These are phyloP conservation scores for Hericium alpestre DNA, from an alignment of 768 basidiomycete genomes.

Conservation along the genomic window DNA sequence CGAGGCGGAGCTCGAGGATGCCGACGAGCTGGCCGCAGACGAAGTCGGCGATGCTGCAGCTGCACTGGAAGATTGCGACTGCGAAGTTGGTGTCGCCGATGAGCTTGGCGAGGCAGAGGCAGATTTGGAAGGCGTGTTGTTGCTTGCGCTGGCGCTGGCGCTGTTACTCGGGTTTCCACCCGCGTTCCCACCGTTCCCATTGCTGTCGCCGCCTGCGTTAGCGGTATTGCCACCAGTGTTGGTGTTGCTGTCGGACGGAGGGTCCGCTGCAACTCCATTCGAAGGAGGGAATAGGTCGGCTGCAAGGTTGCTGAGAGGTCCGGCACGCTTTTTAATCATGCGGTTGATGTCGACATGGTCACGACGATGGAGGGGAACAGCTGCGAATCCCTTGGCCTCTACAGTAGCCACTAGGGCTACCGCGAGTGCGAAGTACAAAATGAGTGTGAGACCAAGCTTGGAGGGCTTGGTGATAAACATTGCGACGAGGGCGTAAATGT, in stretches of 20 bases:
- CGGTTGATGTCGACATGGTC: slow-evolving; percentile 52
- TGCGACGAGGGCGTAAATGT: slow-evolving; percentile 13
- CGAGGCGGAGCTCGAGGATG: not conserved
- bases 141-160: not conserved
- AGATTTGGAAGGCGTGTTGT: slow-evolving; percentile 4
- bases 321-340: slow-evolving; percentile 53
- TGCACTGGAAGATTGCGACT: not conserved
- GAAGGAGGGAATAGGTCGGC: slow-evolving; percentile 23
- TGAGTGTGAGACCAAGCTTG: slow-evolving; percentile 47
- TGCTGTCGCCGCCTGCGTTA: not conserved
- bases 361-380: slow-evolving; percentile 30
- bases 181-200: not conserved
- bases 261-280: slow-evolving; percentile 10
- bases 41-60: slow-evolving; percentile 1
- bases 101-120: slow-evolving; percentile 6
- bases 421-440: slow-evolving; percentile 49
- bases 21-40: not conserved
- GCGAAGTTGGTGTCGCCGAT: slow-evolving; percentile 3
- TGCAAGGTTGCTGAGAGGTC: not conserved
- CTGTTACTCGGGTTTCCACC: not conserved
- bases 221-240: not conserved
- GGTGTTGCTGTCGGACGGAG: slow-evolving; percentile 14
- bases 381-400: slow-evolving; percentile 35
- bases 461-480: slow-evolving; percentile 41
- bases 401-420: slow-evolving; percentile 34